A percentile compares a stretch with the other conserved stretches of the same genome.
phyloP scores from a whole-genome alignment of 805 yeast species.

The Saccharomycopsis sp. region DNA sequence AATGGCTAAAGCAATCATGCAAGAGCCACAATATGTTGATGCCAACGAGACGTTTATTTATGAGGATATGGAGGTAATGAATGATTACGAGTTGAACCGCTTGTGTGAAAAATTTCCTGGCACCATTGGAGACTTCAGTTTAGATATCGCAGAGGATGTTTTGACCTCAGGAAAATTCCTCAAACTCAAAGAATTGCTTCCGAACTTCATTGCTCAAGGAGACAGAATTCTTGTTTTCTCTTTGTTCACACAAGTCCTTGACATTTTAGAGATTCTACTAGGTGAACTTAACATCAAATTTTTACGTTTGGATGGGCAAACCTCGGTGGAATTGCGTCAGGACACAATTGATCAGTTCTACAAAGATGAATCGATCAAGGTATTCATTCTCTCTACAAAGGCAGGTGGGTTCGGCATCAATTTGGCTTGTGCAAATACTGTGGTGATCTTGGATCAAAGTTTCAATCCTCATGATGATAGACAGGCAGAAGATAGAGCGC shows the following conservation, averaged over 20 bases:
- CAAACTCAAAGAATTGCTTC: slow-evolving; percentile 48
- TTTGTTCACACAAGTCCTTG: slow-evolving; percentile 85
- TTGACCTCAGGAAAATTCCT: slow-evolving; percentile 67
- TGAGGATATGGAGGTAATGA: slow-evolving; percentile 95
- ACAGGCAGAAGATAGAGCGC: slow-evolving; percentile 98
- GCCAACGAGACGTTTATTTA: slow-evolving; percentile 71
- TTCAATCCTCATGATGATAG: slow-evolving; percentile 98
- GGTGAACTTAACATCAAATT: slow-evolving; percentile 58
- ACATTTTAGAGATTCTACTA: slow-evolving; percentile 72
- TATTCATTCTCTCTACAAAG: slow-evolving; percentile 82
- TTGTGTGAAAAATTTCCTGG: slow-evolving; percentile 65
- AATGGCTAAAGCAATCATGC: slow-evolving; percentile 76
- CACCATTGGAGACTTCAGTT: slow-evolving; percentile 44
- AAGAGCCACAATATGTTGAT: slow-evolving; percentile 67
- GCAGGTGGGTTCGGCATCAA: slow-evolving; percentile 99
- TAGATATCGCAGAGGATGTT: slow-evolving; percentile 48
- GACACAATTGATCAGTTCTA: slow-evolving; percentile 83
- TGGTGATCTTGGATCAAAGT: slow-evolving; percentile 83
- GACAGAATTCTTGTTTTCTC: slow-evolving; percentile 78
- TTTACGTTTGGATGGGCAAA: slow-evolving; percentile 84
- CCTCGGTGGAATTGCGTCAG: slow-evolving; percentile 89
- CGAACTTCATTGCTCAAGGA: slow-evolving; percentile 43
- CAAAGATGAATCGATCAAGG: slow-evolving; percentile 72
- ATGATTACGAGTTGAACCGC: slow-evolving; percentile 76
- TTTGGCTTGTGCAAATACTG: slow-evolving; percentile 89